Evolutionary conservation across 306 rosid species (phyloP), one percentile per base, ranked within the genome.

Genomic region (Fragaria nilgerrensis): DNA sequence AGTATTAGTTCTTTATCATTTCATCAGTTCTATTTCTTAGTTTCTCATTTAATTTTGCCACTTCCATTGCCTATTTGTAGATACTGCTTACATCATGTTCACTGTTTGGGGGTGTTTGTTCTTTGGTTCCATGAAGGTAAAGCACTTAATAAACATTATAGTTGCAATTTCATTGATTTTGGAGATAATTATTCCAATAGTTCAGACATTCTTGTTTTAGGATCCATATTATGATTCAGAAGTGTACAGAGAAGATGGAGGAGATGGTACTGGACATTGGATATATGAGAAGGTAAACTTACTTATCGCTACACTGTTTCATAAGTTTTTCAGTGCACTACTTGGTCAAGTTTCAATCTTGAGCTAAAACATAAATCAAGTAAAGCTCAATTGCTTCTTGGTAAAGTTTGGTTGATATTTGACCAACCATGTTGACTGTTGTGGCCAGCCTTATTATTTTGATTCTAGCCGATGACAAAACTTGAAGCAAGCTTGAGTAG

Each of bases 111-210:
- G 99, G 53, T 88, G 93, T 81, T 81, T 95, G 58, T 84, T 90
- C 86, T 95, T 90, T 88, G 89, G 97, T 70, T 81, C 99, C 76
- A 92, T 92, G 99, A 92, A 95, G 91, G 97, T 92, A 76, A 66
- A 17, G 14, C 14, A 12, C 25, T 65, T 34, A 1, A 7, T 22
- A 7, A 65, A 17, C 47, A 65, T 65, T 65, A 17, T 3, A 8
- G 13, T 34, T 16, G 22, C 23, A 22, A 16, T 2, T n/a, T 6
- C 7, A 9, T 9, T 77, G 6, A 17, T 4, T 62, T 53, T 25
- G 27, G 49, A 12, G 47, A 37, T 7, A 16, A 37, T 20, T 44
- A 65, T 29, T 72, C 22, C 68, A 29, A 64, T 9, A 10, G 59
- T 7, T 48, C 32, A 41, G 43, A 1, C 56, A 17, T 82, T 34